Evolutionary conservation across 176 grass and related monocot species (phyloP).

Genomic region (Guadua angustifolia): DNA sequence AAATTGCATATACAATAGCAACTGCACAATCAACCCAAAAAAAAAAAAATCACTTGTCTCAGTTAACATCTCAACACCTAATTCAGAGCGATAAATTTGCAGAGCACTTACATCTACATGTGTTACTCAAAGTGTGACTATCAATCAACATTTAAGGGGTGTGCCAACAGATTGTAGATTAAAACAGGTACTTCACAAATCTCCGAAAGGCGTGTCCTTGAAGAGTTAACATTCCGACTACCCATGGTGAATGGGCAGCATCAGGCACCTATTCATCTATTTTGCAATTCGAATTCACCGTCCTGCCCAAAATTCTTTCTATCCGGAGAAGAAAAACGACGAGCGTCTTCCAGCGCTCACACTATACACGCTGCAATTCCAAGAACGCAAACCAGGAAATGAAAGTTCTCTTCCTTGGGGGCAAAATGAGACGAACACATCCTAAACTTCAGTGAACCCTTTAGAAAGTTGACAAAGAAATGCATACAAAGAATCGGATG

Average conservation of each 20-base stretch:
- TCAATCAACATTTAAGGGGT: neutral
- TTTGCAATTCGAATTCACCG: neutral
- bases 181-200: neutral
- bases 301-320: neutral
- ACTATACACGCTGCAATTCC: neutral
- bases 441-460: neutral
- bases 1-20: no score
- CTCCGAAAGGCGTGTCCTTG: neutral
- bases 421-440: neutral
- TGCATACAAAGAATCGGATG: neutral
- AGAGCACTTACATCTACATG: neutral
- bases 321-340: neutral
- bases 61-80: neutral
- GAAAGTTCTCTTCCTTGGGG: neutral
- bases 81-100: neutral
- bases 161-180: neutral
- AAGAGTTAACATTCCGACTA: neutral
- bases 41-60: neutral
- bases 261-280: neutral
- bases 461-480: neutral
- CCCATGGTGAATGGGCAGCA: neutral
- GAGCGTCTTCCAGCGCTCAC: neutral
- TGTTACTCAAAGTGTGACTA: neutral
- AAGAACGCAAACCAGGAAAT: neutral
- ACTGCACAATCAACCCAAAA: neutral